Evolutionary conservation across 306 rosid genomes (phyloP), one percentile per base, ranked within the genome.

Genomic region (Canavalia ensiformis): DNA sequence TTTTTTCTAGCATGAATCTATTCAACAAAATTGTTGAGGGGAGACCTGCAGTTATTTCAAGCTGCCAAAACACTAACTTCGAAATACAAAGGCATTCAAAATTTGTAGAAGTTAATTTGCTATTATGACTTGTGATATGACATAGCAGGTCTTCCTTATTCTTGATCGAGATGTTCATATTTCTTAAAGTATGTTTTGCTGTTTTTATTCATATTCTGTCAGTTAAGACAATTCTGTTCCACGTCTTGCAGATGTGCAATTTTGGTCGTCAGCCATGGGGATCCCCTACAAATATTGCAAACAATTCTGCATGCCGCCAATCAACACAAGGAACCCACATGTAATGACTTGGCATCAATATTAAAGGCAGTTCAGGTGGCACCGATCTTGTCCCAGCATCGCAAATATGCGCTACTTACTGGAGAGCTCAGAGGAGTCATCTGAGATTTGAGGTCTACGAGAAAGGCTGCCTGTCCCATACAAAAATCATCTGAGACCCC

Each of bases 251-350:
- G 99, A 68, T 89, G 94, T 82, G 81, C 87, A 7, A 79, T 93
- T 89, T 84, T 95, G 87, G 88, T 95, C 45, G 94, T 93, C 44
- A 88, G 99, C 90, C 99, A 95, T 63, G 97, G 97, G 6, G 94
- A 93, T 84, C 87, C 97, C 65, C 88, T 93, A 54, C 99, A 95
- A 86, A 90, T 95, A 81, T 84, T 95, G 81, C 97, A 88, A 80
- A 81, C 99, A 60, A 70, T 95, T 29, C 54, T 89, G 66, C 82
- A 78, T 84, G 93, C 88, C 2, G 91, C 87, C 66, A 89, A 87
- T 54, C 81, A 90, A 74, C 77, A 77, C 8, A 68, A 69, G 58
- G 90, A 81, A 75, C 71, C 83, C 34, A 28, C 68, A 50, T 3
- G 44, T 25, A 12, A 30, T 50, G 91, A 88, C 69, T 56, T 89